Evolutionary conservation across 345 rosid genomes (phyloP).

Genomic region (Pistacia vera): DNA sequence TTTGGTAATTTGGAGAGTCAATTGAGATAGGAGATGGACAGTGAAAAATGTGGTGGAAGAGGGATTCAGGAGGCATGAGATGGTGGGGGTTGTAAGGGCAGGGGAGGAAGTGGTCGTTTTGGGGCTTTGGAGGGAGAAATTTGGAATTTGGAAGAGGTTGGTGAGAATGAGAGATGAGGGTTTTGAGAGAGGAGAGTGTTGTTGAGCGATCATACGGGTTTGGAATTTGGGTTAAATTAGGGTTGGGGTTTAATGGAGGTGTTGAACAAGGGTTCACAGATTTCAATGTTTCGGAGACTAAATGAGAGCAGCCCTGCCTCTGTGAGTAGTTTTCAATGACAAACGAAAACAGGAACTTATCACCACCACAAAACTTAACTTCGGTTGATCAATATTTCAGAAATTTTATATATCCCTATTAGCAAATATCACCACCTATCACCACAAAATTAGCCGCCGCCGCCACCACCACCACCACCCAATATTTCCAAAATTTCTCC

Average conservation of each 20-base stretch:
- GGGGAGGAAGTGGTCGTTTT: slow-evolving; percentile 32
- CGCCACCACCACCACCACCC: too few relatives aligned
- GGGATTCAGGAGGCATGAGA: slow-evolving; percentile 68
- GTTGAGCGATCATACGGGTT: slow-evolving; percentile 38
- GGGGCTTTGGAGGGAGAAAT: slow-evolving; percentile 29
- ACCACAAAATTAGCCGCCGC: too few relatives aligned
- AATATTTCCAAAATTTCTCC: too few relatives aligned
- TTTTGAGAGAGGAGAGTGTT: slow-evolving; percentile 44
- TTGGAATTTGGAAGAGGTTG: slow-evolving; percentile 35
- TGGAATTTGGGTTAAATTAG: slow-evolving; percentile 15
- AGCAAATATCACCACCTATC: too few relatives aligned
- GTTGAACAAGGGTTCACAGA: slow-evolving; percentile 9
- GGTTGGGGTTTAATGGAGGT: slow-evolving; percentile 18
- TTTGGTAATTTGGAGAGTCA: slow-evolving; percentile 49
- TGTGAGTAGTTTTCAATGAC: too few relatives aligned
- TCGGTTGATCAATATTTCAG: too few relatives aligned
- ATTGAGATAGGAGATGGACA: slow-evolving; percentile 59
- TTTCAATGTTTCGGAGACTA: background rate
- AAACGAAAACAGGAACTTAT: too few relatives aligned
- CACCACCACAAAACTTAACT: too few relatives aligned
- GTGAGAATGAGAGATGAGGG: slow-evolving; percentile 44
- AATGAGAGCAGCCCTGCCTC: background rate
- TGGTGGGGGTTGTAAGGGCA: slow-evolving; percentile 70
- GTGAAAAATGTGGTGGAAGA: slow-evolving; percentile 67
- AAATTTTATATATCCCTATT: too few relatives aligned